Percentiles rank a stretch among this genome's conserved stretches.
These are phyloP conservation scores for Lichtheimia hyalospora DNA, from an alignment of 371 early-diverging fungal species.

Conservation along the genomic window DNA sequence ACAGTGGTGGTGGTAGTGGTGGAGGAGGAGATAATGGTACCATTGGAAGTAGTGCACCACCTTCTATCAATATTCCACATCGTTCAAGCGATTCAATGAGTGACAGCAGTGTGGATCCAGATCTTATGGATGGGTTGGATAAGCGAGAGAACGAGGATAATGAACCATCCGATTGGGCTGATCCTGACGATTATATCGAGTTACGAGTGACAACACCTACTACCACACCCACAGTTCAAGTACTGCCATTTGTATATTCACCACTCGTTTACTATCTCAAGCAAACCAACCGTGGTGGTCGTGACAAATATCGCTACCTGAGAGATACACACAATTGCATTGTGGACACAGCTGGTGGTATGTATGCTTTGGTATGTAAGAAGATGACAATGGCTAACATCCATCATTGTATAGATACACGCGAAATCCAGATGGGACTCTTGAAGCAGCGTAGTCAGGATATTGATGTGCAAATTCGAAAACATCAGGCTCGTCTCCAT, in stretches of 20 bases:
- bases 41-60: too few species aligned
- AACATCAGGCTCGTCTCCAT: slow-evolving; percentile 43
- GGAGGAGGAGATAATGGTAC: too few species aligned
- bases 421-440: slow-evolving; percentile 54
- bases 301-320: slow-evolving; percentile 41
- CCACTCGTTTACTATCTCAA: slow-evolving; percentile 66
- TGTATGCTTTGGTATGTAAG: slow-evolving; percentile 3
- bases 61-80: too few species aligned
- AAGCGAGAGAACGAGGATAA: slow-evolving; percentile 33
- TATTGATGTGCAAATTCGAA: slow-evolving; percentile 60
- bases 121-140: slow-evolving; percentile 39
- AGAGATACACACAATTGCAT: slow-evolving; percentile 51
- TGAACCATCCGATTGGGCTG: slow-evolving; percentile 47
- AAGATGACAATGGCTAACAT: background rate
- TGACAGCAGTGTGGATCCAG: slow-evolving; percentile 20
- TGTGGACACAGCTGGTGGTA: slow-evolving; percentile 49
- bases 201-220: slow-evolving; percentile 20
- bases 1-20: slow-evolving; percentile 4
- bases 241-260: slow-evolving; percentile 61
- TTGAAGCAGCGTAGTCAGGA: slow-evolving; percentile 55
- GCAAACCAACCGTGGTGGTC: slow-evolving; percentile 45
- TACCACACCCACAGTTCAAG: slow-evolving; percentile 34
- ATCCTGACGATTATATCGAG: slow-evolving; percentile 52
- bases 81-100: slow-evolving; percentile 10
- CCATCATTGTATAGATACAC: slow-evolving; percentile 41